Evolutionary conservation across 176 grass and related monocot genomes (phyloP).

Genomic region (Eremochloa ophiuroides): DNA sequence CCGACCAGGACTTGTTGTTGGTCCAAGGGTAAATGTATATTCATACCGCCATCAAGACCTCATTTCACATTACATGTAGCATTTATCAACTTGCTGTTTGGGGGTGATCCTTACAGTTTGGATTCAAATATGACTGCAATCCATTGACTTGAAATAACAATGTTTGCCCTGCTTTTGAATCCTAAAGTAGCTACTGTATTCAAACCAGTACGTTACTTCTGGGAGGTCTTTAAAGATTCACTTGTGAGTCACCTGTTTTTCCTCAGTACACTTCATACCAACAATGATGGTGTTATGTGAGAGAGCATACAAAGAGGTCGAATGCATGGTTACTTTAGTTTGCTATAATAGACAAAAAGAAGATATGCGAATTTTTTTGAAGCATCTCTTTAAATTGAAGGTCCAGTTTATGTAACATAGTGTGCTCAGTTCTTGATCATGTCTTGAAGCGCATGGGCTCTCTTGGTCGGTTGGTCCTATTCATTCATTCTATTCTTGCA

Average conservation of each 20-base stretch:
- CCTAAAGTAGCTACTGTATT: constrained; percentile 5
- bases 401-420: background rate
- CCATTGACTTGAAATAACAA: background rate
- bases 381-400: background rate
- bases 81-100: background rate
- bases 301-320: background rate
- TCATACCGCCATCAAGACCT: background rate
- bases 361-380: background rate
- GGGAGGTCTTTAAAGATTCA: background rate
- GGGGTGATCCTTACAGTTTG: background rate
- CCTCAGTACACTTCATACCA: background rate
- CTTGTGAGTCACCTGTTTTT: background rate
- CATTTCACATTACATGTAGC: background rate
- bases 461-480: too few species aligned
- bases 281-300: background rate
- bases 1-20: constrained; percentile 62
- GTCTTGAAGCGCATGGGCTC: background rate
- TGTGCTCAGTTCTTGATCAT: background rate
- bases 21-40: constrained; percentile 34
- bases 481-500: too few species aligned
- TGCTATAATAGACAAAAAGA: background rate
- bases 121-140: background rate
- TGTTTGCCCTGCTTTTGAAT: background rate
- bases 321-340: background rate
- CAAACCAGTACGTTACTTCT: background rate